A percentile compares a stretch with the other conserved stretches of the same genome.
phyloP scores from a whole-genome alignment of 2,329 filamentous ascomycete genomes.

The Monosporascus ibericus region DNA sequence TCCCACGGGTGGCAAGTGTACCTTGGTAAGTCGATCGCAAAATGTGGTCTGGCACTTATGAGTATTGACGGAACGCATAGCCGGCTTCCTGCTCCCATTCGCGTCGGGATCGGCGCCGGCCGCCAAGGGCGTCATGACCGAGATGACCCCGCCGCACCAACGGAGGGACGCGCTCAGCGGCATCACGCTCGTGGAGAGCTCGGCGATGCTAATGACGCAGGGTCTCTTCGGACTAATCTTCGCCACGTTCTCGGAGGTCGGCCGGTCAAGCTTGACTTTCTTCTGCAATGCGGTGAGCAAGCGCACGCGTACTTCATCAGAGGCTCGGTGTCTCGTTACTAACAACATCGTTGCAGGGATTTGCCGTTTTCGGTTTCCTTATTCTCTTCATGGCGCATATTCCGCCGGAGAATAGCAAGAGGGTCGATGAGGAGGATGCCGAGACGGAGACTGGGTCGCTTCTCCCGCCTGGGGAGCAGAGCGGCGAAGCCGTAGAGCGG shows the following conservation, averaged over 20 bases:
- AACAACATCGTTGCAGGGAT: constrained; percentile 30
- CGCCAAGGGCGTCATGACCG: constrained; percentile 66
- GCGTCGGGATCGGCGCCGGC: constrained; percentile 64
- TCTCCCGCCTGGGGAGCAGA: neutral
- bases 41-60: neutral
- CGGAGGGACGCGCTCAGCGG: constrained; percentile 62
- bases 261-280: constrained; percentile 57
- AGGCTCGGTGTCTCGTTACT: constrained; percentile 1
- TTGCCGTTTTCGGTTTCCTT: constrained; percentile 46
- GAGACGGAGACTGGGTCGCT: constrained; percentile 10
- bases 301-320: neutral
- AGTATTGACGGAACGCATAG: constrained; percentile 21
- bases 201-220: constrained; percentile 57
- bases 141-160: constrained; percentile 58
- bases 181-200: constrained; percentile 64
- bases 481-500: neutral
- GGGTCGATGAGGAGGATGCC: constrained; percentile 29
- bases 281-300: constrained; percentile 56
- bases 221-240: constrained; percentile 64
- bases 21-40: constrained; percentile 33
- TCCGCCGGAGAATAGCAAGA: constrained; percentile 36
- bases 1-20: constrained; percentile 63
- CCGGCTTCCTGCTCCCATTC: constrained; percentile 59
- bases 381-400: constrained; percentile 39
- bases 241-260: constrained; percentile 53